phyloP scores from a whole-genome alignment of 352 stramenopile genomes.

The Phytophthora pseudosyringae region DNA sequence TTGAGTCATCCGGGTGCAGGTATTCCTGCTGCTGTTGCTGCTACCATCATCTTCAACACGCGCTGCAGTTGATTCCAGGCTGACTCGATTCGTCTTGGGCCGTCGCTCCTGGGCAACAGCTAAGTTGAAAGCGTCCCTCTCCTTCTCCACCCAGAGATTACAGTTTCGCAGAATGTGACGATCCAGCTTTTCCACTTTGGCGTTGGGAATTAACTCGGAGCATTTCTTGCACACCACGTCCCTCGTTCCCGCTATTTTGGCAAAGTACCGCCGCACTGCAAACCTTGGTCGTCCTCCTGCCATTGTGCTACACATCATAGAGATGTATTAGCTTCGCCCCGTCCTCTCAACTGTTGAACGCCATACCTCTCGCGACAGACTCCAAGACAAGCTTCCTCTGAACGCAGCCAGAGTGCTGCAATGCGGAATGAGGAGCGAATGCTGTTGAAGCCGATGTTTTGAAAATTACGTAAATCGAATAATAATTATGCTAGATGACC shows the following conservation, averaged over 20 bases:
- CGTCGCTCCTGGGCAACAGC: not conserved
- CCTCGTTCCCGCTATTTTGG: not conserved
- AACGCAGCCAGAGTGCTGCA: too few relatives aligned
- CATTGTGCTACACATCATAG: constrained; percentile 7
- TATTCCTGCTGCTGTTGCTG: too few relatives aligned
- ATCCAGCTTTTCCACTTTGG: constrained; percentile 15
- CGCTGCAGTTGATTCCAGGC: too few relatives aligned
- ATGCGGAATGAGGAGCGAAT: too few relatives aligned
- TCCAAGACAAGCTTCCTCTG: too few relatives aligned
- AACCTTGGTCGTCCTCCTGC: not conserved
- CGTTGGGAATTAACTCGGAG: not conserved
- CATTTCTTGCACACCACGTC: constrained; percentile 10
- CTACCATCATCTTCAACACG: too few relatives aligned
- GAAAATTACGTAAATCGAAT: too few relatives aligned
- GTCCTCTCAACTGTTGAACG: too few relatives aligned
- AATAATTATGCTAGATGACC: too few relatives aligned
- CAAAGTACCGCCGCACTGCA: constrained; percentile 4
- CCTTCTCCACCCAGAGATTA: not conserved
- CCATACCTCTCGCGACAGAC: too few relatives aligned
- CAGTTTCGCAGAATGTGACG: constrained; percentile 4
- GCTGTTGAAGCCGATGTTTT: too few relatives aligned
- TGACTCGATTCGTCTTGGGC: not conserved
- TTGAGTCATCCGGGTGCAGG: too few relatives aligned
- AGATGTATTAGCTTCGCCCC: not conserved
- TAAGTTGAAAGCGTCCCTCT: not conserved